These are phyloP conservation scores for Herpetomonas muscarum DNA, from an alignment of 208 protist species.

Conservation along the genomic window DNA sequence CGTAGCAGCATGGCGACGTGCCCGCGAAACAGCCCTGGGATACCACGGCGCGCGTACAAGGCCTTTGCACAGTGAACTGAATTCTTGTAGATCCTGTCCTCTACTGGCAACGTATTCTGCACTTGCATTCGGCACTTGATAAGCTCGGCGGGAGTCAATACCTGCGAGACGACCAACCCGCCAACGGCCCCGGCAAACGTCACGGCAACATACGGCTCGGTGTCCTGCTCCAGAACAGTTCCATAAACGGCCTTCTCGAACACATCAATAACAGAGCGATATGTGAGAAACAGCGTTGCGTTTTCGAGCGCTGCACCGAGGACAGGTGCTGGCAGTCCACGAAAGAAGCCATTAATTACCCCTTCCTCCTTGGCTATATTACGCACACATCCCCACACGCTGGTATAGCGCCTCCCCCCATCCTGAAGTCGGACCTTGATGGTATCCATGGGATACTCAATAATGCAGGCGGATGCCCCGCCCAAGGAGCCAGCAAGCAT, in stretches of 20 bases:
- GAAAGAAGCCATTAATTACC: conserved; percentile 84
- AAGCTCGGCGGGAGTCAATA: conserved; percentile 87
- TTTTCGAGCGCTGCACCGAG: conserved; percentile 79
- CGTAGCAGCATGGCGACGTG: conserved; percentile 87
- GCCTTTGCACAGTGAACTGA: conserved; percentile 69
- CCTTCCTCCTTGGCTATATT: conserved; percentile 77
- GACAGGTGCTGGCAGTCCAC: conserved; percentile 82
- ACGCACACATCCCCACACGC: conserved; percentile 57
- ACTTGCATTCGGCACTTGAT: conserved; percentile 93
- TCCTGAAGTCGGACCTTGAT: conserved; percentile 92
- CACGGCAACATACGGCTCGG: conserved; percentile 66
- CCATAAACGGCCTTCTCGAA: conserved; percentile 60
- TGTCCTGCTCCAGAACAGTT: conserved; percentile 35
- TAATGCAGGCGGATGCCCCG: conserved; percentile 64
- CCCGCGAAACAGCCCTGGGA: conserved; percentile 77
- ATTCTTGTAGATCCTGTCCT: conserved; percentile 74
- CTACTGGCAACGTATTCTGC: conserved; percentile 80
- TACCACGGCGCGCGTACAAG: conserved; percentile 58
- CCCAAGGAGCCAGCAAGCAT: conserved; percentile 73
- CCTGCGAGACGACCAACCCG: conserved; percentile 73
- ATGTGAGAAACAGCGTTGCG: conserved; percentile 78
- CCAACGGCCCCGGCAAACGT: conserved; percentile 51
- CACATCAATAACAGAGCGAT: conserved; percentile 42
- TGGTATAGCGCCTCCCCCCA: conserved; percentile 58
- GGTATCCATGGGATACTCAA: conserved; percentile 92